Percentiles rank a stretch among this genome's conserved stretches.
These are phyloP conservation scores for Botrytis tulipae DNA, from an alignment of 2,329 filamentous ascomycete genomes.

Conservation along the genomic window DNA sequence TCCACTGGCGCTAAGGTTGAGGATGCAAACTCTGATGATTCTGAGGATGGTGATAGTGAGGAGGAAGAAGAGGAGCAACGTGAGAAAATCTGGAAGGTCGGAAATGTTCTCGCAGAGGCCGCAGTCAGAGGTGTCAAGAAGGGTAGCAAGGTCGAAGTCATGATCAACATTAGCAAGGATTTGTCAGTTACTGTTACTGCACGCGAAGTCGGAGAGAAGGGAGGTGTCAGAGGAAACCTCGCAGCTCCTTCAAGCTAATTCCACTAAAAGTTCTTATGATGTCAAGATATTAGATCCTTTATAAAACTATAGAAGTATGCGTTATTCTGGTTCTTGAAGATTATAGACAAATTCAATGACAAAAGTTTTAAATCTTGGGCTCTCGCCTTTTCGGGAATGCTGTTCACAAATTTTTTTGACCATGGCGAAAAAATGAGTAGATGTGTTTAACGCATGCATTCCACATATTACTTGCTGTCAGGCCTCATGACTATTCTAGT, in stretches of 20 bases:
- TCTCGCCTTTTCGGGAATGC: neutral
- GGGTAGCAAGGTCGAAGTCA: constrained; percentile 87
- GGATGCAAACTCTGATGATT: constrained; percentile 55
- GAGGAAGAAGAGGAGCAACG: constrained; percentile 86
- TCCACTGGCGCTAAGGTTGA: constrained; percentile 56
- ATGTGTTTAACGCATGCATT: neutral
- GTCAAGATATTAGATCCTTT: constrained; percentile 11
- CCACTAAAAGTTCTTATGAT: constrained; percentile 30
- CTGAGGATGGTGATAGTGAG: constrained; percentile 57
- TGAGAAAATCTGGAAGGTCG: constrained; percentile 90
- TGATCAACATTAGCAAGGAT: constrained; percentile 81
- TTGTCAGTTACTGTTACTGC: constrained; percentile 76
- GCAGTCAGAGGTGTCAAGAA: constrained; percentile 82
- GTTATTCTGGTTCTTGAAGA: neutral
- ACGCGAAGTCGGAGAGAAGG: constrained; percentile 68
- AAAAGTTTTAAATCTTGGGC: constrained; percentile 6
- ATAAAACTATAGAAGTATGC: constrained; percentile 15
- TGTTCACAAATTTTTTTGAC: neutral
- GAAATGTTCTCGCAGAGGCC: constrained; percentile 78
- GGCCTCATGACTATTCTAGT: neutral
- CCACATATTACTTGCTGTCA: neutral
- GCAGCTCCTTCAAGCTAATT: constrained; percentile 30
- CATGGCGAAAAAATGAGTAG: neutral
- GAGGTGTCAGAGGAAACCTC: constrained; percentile 38
- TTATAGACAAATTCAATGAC: constrained; percentile 10